Conservation (phyloP, 1,139 yeast species). For the Debaryomyces subglobosus region DNA sequence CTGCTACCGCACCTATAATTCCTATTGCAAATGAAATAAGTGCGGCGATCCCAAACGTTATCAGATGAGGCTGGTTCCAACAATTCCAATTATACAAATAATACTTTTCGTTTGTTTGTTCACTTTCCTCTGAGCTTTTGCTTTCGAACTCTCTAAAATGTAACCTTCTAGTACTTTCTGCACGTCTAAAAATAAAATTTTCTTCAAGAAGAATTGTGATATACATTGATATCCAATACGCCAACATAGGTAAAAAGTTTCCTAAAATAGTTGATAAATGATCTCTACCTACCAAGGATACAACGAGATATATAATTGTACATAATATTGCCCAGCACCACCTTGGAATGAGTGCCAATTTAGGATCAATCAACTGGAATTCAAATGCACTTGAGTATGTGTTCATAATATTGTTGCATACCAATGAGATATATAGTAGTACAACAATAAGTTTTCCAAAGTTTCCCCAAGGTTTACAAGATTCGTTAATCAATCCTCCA, state of each 20-base stretch:
- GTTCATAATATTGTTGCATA: slow-evolving; percentile 42
- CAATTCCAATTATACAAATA: slow-evolving; percentile 53
- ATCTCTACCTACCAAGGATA: slow-evolving; percentile 26
- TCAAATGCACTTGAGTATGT: slow-evolving; percentile 31
- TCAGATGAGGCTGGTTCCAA: slow-evolving; percentile 54
- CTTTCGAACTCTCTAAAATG: slow-evolving; percentile 21
- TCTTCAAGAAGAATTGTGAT: slow-evolving; percentile 27
- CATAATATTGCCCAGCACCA: slow-evolving; percentile 29
- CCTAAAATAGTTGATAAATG: slow-evolving; percentile 27
- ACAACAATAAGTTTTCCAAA: slow-evolving; percentile 38
- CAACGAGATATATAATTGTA: slow-evolving; percentile 23
- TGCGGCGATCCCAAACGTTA: slow-evolving; percentile 32
- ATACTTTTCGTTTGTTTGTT: slow-evolving; percentile 2
- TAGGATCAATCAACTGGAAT: slow-evolving; percentile 26
- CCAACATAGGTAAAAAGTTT: slow-evolving; percentile 32
- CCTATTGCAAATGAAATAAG: slow-evolving; percentile 27
- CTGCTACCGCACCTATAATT: slow-evolving; percentile 33
- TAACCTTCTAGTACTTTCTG: slow-evolving; percentile 11
- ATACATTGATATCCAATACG: slow-evolving; percentile 34
- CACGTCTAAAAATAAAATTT: slow-evolving; percentile 24
- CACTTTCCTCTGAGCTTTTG: slow-evolving; percentile 1
- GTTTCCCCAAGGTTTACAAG: slow-evolving; percentile 29
- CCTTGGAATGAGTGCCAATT: slow-evolving; percentile 25
- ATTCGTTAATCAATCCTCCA: slow-evolving; percentile 27
- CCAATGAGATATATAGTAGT: slow-evolving; percentile 34